Percentiles rank a stretch among this genome's conserved stretches.
These are phyloP conservation scores for Aquilaria malaccensis DNA, from an alignment of 345 rosid species.

Conservation along the genomic window DNA sequence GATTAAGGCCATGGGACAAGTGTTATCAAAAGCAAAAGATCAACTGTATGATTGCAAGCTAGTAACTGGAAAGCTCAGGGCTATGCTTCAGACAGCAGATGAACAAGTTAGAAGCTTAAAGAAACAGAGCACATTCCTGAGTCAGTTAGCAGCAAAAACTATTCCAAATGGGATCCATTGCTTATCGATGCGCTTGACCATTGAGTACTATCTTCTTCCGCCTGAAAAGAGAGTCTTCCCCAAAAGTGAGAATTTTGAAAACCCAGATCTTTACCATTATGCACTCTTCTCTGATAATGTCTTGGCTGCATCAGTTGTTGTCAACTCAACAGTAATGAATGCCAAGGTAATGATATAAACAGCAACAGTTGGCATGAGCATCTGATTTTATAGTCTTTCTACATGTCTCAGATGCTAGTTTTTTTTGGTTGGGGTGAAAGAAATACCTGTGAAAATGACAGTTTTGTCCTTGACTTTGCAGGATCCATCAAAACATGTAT, in stretches of 20 bases:
- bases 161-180: slow-evolving; percentile 97
- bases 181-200: slow-evolving; percentile 91
- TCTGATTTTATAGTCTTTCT: background rate
- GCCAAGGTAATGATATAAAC: slow-evolving; percentile 61
- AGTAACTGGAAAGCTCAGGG: slow-evolving; percentile 95
- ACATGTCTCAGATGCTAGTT: background rate
- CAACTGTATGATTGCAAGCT: slow-evolving; percentile 89
- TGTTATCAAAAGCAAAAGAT: slow-evolving; percentile 70
- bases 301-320: slow-evolving; percentile 99
- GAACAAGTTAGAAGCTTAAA: slow-evolving; percentile 97
- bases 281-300: slow-evolving; percentile 99
- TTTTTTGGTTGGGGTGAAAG: slow-evolving; percentile 4
- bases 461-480: slow-evolving; percentile 26
- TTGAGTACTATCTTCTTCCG: slow-evolving; percentile 84
- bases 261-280: slow-evolving; percentile 83
- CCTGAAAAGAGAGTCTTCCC: slow-evolving; percentile 90
- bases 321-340: slow-evolving; percentile 86
- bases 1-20: slow-evolving; percentile 89
- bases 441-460: slow-evolving; percentile 5
- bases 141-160: slow-evolving; percentile 99
- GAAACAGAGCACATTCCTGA: slow-evolving; percentile 97
- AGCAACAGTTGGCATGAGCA: slow-evolving; percentile 1
- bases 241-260: slow-evolving; percentile 75
- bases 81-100: slow-evolving; percentile 95
- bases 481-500: slow-evolving; percentile 97